phyloP scores from a whole-genome alignment of 371 early-diverging fungal species.

The Chytridiales sp. region DNA sequence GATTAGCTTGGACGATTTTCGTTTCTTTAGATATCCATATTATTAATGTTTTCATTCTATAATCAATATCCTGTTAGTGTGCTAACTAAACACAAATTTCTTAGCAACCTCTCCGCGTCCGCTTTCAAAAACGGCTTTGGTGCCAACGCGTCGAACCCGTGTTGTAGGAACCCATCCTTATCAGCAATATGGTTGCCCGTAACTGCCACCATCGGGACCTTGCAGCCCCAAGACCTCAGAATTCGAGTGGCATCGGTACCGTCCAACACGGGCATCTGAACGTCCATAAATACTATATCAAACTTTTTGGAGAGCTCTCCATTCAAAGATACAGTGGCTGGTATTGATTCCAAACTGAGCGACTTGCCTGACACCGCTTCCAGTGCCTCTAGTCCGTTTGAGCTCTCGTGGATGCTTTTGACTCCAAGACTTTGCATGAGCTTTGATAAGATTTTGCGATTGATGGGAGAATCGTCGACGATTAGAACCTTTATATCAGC shows the following conservation, averaged over 20 bases:
- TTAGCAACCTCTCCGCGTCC: slow-evolving; percentile 9
- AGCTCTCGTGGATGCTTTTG: neutral
- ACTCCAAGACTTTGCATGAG: neutral
- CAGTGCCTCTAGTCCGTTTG: slow-evolving; percentile 16
- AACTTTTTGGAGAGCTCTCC: too few relatives aligned
- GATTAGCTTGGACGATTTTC: too few relatives aligned
- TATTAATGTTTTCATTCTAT: too few relatives aligned
- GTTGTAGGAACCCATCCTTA: neutral
- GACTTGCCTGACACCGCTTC: too few relatives aligned
- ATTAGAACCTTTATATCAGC: slow-evolving; percentile 1
- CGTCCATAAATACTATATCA: slow-evolving; percentile 27
- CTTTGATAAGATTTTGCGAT: slow-evolving; percentile 2
- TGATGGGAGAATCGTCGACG: slow-evolving; percentile 12
- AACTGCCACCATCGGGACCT: slow-evolving; percentile 9
- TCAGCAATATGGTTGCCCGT: slow-evolving; percentile 1
- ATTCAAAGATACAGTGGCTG: too few relatives aligned
- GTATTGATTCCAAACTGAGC: too few relatives aligned
- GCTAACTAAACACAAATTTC: too few relatives aligned
- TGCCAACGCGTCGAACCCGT: slow-evolving; percentile 4
- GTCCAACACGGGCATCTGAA: slow-evolving; percentile 33
- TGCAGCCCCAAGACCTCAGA: too few relatives aligned
- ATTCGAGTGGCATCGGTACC: slow-evolving; percentile 25
- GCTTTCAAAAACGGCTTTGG: slow-evolving; percentile 12
- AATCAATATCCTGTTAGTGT: too few relatives aligned
- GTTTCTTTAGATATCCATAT: too few relatives aligned